A percentile compares a stretch with the other conserved stretches of the same genome.
Evolutionary conservation across 257 asterid species (phyloP).

Genomic region (Solanum chiquidenum): DNA sequence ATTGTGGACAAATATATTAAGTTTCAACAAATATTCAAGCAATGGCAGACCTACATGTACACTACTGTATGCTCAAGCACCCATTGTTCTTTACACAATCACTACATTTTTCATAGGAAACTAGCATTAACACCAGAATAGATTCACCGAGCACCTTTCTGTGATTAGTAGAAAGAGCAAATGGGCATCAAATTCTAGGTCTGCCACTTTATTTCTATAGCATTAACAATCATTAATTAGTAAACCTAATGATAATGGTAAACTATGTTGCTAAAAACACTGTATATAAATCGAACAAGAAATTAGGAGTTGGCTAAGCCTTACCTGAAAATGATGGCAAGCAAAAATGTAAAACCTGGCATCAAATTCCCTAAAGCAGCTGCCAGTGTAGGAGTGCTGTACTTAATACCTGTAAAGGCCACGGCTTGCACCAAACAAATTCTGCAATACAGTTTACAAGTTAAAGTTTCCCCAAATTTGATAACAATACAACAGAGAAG

Average conservation of each 20-base stretch:
- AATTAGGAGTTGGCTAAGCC: neutral
- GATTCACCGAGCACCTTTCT: neutral
- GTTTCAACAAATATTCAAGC: neutral
- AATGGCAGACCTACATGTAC: neutral
- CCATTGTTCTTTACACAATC: neutral
- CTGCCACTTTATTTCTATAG: neutral
- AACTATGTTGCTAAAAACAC: neutral
- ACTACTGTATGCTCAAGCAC: neutral
- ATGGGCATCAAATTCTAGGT: neutral
- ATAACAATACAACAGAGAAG: neutral
- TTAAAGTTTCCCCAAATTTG: neutral
- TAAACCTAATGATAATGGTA: neutral
- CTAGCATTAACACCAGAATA: neutral
- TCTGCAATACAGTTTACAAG: neutral
- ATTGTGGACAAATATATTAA: too few relatives aligned
- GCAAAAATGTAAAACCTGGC: slow-evolving; percentile 10
- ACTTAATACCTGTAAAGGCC: slow-evolving; percentile 6
- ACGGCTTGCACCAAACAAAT: slow-evolving; percentile 4
- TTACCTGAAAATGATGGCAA: slow-evolving; percentile 6
- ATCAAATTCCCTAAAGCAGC: slow-evolving; percentile 9
- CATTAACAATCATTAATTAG: neutral
- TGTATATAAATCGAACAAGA: neutral
- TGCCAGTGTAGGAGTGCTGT: slow-evolving; percentile 7
- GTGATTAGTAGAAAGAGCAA: neutral
- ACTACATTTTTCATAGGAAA: neutral